phyloP scores from a whole-genome alignment of 1,284 basidiomycete genomes.

The Vanrija sp. region DNA sequence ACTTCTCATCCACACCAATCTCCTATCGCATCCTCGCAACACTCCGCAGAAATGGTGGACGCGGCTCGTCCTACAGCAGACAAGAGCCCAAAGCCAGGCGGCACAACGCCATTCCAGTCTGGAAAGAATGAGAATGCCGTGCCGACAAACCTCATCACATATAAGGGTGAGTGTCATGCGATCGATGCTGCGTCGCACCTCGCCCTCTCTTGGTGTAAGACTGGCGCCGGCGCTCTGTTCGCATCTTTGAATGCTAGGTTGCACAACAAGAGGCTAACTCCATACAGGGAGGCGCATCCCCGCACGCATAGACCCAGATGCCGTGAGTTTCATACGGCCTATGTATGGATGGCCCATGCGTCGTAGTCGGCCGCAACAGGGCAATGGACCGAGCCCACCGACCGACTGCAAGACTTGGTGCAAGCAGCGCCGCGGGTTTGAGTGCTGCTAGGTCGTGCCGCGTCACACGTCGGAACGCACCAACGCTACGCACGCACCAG shows the following conservation, averaged over 20 bases:
- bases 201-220: neutral
- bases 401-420: neutral
- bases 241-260: neutral
- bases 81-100: no score
- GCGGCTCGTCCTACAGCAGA: neutral
- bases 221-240: neutral
- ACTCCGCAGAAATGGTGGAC: no score
- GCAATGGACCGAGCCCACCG: neutral
- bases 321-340: conserved; percentile 37
- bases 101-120: conserved; percentile 12
- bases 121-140: conserved; percentile 34
- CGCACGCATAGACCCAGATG: conserved; percentile 44
- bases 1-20: no score
- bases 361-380: neutral
- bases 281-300: conserved; percentile 37
- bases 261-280: neutral
- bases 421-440: conserved; percentile 19
- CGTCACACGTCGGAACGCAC: neutral
- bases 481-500: neutral
- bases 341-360: neutral
- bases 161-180: conserved; percentile 30
- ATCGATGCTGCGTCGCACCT: neutral
- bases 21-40: no score
- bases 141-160: conserved; percentile 43
- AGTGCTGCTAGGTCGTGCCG: no score